Percentiles rank a stretch among this genome's conserved stretches.
These are phyloP conservation scores for Hemileccinum impolitum DNA, from an alignment of 768 basidiomycete species.

Conservation along the genomic window DNA sequence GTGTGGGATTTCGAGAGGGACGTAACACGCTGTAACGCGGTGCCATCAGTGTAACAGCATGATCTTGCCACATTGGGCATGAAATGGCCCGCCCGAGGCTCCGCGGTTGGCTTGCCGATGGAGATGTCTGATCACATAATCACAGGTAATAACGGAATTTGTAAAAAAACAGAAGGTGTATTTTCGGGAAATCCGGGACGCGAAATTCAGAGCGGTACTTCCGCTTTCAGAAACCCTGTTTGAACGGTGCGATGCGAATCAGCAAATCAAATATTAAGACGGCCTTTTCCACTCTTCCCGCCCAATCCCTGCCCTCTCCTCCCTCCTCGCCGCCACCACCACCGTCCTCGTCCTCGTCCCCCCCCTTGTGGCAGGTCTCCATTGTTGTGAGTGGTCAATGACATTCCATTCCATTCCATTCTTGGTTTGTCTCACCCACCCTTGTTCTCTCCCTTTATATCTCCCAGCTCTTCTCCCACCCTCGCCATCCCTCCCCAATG, in stretches of 20 bases:
- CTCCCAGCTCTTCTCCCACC: conserved; percentile 5
- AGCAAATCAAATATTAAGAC: conserved; percentile 39
- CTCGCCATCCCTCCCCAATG: conserved; percentile 22
- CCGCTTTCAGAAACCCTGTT: conserved; percentile 19
- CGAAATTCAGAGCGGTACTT: conserved; percentile 11
- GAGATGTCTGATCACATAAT: conserved; percentile 24
- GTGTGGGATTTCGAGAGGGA: conserved; percentile 17
- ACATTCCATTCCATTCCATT: conserved; percentile 13
- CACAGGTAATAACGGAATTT: conserved; percentile 33
- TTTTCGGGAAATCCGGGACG: conserved; percentile 30
- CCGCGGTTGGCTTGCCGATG: conserved; percentile 32
- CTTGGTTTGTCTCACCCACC: conserved; percentile 18
- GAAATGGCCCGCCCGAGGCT: conserved; percentile 24
- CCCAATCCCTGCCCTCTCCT: conserved; percentile 25
- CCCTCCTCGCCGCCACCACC: conserved; percentile 22
- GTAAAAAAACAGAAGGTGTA: conserved; percentile 22
- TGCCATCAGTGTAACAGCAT: conserved; percentile 26
- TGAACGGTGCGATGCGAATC: conserved; percentile 33
- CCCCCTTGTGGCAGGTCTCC: background rate
- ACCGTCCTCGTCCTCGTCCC: background rate
- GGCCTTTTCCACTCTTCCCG: conserved; percentile 23
- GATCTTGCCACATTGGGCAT: conserved; percentile 14
- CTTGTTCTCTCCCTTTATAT: conserved; percentile 13
- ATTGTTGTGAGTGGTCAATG: conserved; percentile 12
- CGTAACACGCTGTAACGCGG: conserved; percentile 22